Evolutionary conservation across 148 eudicot species (phyloP).

Genomic region (Vaccinium macrocarpon): DNA sequence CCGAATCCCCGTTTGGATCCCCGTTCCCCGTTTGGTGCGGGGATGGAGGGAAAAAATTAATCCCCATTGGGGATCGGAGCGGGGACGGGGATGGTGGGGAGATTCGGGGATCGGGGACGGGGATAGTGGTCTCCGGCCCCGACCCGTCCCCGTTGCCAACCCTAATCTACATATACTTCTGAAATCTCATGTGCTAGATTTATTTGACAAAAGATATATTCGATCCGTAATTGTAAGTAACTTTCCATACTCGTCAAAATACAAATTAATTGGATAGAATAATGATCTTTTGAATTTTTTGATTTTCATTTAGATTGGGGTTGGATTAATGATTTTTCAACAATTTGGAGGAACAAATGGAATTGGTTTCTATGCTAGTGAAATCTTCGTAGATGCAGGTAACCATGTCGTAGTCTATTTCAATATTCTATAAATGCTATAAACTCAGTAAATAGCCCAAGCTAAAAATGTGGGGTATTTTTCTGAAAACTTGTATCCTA

Average conservation of each 20-base stretch:
- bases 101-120: too few species aligned
- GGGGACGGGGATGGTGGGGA: too few species aligned
- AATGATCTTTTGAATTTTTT: neutral
- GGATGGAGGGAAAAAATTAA: too few species aligned
- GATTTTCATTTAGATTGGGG: constrained; percentile 50
- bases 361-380: constrained; percentile 63
- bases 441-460: neutral
- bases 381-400: constrained; percentile 68
- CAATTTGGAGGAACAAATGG: constrained; percentile 85
- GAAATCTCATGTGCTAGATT: constrained; percentile 48
- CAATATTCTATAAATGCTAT: neutral
- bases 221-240: constrained; percentile 66
- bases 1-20: too few species aligned
- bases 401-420: neutral
- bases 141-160: too few species aligned
- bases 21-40: too few species aligned
- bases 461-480: too few species aligned
- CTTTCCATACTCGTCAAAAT: neutral
- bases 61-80: too few species aligned
- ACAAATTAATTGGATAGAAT: neutral
- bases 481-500: too few species aligned
- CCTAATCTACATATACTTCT: constrained; percentile 50
- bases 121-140: too few species aligned
- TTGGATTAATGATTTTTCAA: constrained; percentile 79
- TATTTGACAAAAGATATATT: constrained; percentile 52